phyloP scores from a whole-genome alignment of 345 rosid species.

The Zanthoxylum bungeanum region DNA sequence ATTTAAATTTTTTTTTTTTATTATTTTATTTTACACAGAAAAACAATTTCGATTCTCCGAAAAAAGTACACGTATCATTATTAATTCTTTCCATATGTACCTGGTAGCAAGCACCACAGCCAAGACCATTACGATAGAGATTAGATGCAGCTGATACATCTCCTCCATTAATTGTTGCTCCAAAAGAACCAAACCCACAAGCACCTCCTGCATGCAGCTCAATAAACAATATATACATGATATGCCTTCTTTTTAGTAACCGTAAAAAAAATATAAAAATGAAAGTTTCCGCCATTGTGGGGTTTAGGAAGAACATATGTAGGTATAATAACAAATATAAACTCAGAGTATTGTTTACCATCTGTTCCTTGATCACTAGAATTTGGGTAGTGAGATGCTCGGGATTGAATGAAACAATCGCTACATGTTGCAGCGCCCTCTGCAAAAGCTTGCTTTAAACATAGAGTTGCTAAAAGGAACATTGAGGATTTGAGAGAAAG shows the following conservation, averaged over 20 bases:
- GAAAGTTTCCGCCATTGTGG: too few species aligned
- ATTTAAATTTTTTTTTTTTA: too few species aligned
- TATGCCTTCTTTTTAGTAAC: too few species aligned
- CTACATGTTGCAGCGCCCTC: slow-evolving; percentile 45
- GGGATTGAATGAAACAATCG: slow-evolving; percentile 48
- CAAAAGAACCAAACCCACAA: slow-evolving; percentile 65
- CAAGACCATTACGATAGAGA: slow-evolving; percentile 60
- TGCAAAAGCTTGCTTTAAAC: slow-evolving; percentile 24
- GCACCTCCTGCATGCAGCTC: slow-evolving; percentile 49
- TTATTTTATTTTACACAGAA: too few species aligned
- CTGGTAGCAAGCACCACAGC: slow-evolving; percentile 86
- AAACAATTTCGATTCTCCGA: too few species aligned
- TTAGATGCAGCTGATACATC: slow-evolving; percentile 64
- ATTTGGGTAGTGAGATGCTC: slow-evolving; percentile 55
- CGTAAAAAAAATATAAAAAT: too few species aligned
- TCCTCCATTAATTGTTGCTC: slow-evolving; percentile 61
- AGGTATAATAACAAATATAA: too few species aligned
- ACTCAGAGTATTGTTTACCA: too few species aligned
- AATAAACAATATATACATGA: too few species aligned
- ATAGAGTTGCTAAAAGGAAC: slow-evolving; percentile 22
- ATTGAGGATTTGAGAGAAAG: slow-evolving; percentile 23
- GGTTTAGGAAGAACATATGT: too few species aligned
- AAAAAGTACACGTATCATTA: too few species aligned
- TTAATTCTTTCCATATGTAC: slow-evolving; percentile 27
- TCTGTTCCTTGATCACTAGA: slow-evolving; percentile 54